Base-by-base conservation (phyloP, 2,329 filamentous ascomycete species). In the Venturia pyrina region DNA sequence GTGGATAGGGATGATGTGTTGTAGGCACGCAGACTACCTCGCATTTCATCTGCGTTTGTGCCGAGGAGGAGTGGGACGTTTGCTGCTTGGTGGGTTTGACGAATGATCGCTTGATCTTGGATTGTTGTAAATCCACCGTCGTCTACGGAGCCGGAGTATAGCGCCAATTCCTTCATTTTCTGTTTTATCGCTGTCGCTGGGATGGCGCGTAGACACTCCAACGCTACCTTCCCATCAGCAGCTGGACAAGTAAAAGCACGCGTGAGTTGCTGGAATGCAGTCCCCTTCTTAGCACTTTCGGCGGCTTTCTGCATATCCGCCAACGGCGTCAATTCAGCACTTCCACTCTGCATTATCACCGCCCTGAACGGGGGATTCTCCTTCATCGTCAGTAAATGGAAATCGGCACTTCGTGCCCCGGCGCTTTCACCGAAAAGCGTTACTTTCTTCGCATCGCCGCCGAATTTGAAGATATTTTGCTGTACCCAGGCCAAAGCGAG, bases 401-500 rank as follows among this genome's bases (percentile, higher is more conserved):
- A 69, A 66, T 75, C 74, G 40, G 74, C 69, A n/a, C 69, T 72
- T 65, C 72, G 72, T 1, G 70, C 71, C 19, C 75, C 75, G 8
- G 74, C 74, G n/a, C 32, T 43, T 46, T 67, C 41, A 3, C 66
- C 66, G 37, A 67, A 66, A 10, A 65, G 1, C 5, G 74, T 76
- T 41, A 77, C 74, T 57, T 74, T 74, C n/a, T 68, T 64, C 1
- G 75, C 73, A 24, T 74, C 74, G 24, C 75, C 75, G 46, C 75
- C 75, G 57, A 77, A 77, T 1, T 69, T 69, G 32, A 66, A 67
- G 41, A 77, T 77, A 67, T 77, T 76, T 7, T 70, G 68, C 64
- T 76, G 74, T 2, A 76, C 73, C 76, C 76, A 78, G 19, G 76
- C 69, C 10, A 78, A 68, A 34, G 71, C 75, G 17, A 73, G 67